Percentiles rank a stretch among this genome's conserved stretches.
Evolutionary conservation across 192 early-diverging fungal genomes (phyloP).

Genomic region (Jimgerdemannia flammicorona): DNA sequence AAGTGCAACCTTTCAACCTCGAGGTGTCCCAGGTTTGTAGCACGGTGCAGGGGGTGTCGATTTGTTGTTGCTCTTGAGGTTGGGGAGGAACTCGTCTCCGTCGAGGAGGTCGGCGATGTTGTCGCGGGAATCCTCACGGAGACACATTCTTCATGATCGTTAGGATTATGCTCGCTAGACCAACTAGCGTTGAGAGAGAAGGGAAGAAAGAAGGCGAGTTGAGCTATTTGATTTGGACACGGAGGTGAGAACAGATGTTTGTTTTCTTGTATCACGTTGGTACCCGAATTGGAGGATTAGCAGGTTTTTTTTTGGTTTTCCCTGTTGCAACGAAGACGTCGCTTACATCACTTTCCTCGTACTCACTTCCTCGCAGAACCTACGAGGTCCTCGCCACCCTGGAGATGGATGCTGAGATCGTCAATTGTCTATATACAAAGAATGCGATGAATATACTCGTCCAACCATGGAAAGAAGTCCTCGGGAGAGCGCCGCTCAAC

Average conservation of each 20-base stretch:
- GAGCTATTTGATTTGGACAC: neutral
- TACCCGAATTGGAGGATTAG: neutral
- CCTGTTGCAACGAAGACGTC: too few species aligned
- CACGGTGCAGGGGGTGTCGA: slow-evolving; percentile 2
- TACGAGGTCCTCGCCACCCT: slow-evolving; percentile 10
- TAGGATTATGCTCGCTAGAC: slow-evolving; percentile 24
- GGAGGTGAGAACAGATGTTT: neutral
- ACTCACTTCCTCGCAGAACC: slow-evolving; percentile 5
- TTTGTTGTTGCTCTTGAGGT: slow-evolving; percentile 7
- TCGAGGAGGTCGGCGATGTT: slow-evolving; percentile 20
- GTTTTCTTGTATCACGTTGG: neutral
- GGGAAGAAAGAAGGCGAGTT: slow-evolving; percentile 27
- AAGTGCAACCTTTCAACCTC: too few species aligned
- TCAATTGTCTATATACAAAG: slow-evolving; percentile 18
- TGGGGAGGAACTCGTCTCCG: slow-evolving; percentile 11
- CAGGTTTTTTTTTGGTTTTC: neutral
- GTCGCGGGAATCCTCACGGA: slow-evolving; percentile 27
- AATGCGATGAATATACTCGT: slow-evolving; percentile 11
- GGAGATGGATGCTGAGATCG: slow-evolving; percentile 15
- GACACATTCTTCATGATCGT: slow-evolving; percentile 35
- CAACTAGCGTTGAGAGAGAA: neutral
- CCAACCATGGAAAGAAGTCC: slow-evolving; percentile 6
- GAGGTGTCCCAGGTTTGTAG: too few species aligned
- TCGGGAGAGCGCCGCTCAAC: neutral
- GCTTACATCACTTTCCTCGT: too few species aligned